These are phyloP conservation scores for Saturnispora saitoi DNA, from an alignment of 805 yeast genomes.

Conservation along the genomic window DNA sequence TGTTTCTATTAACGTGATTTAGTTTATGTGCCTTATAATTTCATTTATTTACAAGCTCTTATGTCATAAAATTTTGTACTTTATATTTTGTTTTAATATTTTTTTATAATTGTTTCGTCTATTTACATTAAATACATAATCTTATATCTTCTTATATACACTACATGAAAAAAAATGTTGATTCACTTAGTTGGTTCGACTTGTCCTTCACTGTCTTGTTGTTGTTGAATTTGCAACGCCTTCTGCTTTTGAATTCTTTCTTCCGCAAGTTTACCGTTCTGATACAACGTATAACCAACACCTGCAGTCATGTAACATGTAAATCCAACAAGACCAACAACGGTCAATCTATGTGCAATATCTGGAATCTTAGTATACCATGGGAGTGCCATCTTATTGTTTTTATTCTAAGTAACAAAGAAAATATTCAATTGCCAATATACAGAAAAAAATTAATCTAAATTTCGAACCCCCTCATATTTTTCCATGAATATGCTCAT, in stretches of 20 bases:
- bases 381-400: conserved; percentile 29
- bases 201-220: conserved; percentile 10
- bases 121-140: background rate
- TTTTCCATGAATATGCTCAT: too few relatives aligned
- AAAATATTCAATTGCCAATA: background rate
- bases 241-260: conserved; percentile 30
- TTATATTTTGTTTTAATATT: too few relatives aligned
- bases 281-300: conserved; percentile 42
- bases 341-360: conserved; percentile 64
- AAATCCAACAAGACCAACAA: conserved; percentile 53
- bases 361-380: conserved; percentile 74
- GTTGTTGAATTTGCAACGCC: conserved; percentile 18
- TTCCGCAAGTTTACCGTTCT: conserved; percentile 45
- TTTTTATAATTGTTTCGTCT: background rate
- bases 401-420: background rate
- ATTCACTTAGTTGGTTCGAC: background rate
- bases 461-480: background rate
- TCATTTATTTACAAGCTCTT: too few relatives aligned
- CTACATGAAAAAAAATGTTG: background rate
- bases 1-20: too few relatives aligned
- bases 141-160: background rate
- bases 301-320: conserved; percentile 42
- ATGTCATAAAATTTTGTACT: too few relatives aligned
- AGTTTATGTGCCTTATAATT: too few relatives aligned
- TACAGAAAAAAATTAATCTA: background rate